Evolutionary conservation across 1,284 basidiomycete species (phyloP).

Genomic region (Irpex sp.): DNA sequence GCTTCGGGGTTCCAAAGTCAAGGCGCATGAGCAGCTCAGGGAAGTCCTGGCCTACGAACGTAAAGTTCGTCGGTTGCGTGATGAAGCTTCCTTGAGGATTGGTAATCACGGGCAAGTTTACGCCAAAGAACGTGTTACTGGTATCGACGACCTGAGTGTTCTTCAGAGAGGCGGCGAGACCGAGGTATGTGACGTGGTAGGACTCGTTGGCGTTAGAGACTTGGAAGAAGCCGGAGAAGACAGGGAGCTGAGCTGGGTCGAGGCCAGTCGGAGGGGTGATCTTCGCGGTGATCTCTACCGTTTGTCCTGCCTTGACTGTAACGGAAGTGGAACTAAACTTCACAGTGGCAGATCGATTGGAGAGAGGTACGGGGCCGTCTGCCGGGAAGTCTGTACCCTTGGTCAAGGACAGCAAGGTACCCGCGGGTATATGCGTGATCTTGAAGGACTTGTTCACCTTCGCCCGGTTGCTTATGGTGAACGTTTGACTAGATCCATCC

Average conservation of each 20-base stretch:
- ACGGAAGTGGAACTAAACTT: constrained; percentile 32
- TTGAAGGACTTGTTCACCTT: constrained; percentile 37
- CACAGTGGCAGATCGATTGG: constrained; percentile 39
- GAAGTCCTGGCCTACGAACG: constrained; percentile 42
- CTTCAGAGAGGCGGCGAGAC: constrained; percentile 43
- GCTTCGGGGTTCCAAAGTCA: constrained; percentile 49
- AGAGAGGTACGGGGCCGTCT: constrained; percentile 48
- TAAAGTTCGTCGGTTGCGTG: constrained; percentile 39
- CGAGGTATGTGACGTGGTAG: constrained; percentile 49
- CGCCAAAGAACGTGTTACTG: constrained; percentile 43
- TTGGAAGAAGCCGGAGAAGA: constrained; percentile 60
- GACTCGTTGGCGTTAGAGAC: constrained; percentile 40
- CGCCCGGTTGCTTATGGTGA: constrained; percentile 47
- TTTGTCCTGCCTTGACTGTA: constrained; percentile 31
- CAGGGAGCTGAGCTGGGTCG: constrained; percentile 45
- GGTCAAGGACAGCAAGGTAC: constrained; percentile 45
- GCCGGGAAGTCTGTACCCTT: constrained; percentile 37
- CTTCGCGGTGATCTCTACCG: constrained; percentile 25
- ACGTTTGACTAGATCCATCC: constrained; percentile 36
- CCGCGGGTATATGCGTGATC: constrained; percentile 50
- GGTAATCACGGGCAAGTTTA: constrained; percentile 38
- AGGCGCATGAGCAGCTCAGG: constrained; percentile 44
- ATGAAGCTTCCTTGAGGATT: constrained; percentile 39
- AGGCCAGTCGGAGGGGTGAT: constrained; percentile 41
- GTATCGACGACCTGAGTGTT: constrained; percentile 48